Evolutionary conservation across 441 rosid genomes (phyloP), one percentile per base, ranked within the genome.

Genomic region (Gossypium schwendimanii): DNA sequence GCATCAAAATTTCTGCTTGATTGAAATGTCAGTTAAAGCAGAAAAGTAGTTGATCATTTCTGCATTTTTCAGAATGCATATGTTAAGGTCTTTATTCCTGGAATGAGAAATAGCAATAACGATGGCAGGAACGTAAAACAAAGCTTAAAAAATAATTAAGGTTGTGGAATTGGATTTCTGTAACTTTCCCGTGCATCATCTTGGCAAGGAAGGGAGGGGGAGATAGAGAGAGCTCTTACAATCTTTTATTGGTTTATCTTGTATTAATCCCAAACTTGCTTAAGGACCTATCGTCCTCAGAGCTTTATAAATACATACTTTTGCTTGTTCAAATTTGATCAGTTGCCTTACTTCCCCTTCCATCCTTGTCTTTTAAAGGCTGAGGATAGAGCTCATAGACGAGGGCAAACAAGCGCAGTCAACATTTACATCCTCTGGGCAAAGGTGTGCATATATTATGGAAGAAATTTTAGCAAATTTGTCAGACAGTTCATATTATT

Each of bases 351-450:
- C 53, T 23, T 58, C 52, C 39, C 18, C 52, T n/a, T 49, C 15
- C 47, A 58, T 68, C 68, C 49, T 80, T 24, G 20, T 63, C 70
- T 80, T 78, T 78, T 81, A 74, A 80, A 94, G 99, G 99, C 97
- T 55, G 99, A 91, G 85, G 96, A 91, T 76, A 88, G 98, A 89
- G 97, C 94, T 77, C 98, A 92, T 75, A 83, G 99, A 83, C 86
- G 87, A 76, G 99, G 99, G 66, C 99, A 94, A 76, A 89, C 81
- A 68, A 84, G 81, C 82, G 91, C 98, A 0, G 96, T 94, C 74
- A 94, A 92, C 77, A 81, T 92, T 65, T 94, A 92, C 78, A 91
- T 91, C 87, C 87, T 92, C 77, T 88, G 89, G 79, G 98, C 97
- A 72, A 89, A 88, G 96, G 98, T 91, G 72, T 31, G 66, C 8